phyloP scores from a whole-genome alignment of 2,329 filamentous ascomycete genomes.

The Rhynchosporium graminicola region DNA sequence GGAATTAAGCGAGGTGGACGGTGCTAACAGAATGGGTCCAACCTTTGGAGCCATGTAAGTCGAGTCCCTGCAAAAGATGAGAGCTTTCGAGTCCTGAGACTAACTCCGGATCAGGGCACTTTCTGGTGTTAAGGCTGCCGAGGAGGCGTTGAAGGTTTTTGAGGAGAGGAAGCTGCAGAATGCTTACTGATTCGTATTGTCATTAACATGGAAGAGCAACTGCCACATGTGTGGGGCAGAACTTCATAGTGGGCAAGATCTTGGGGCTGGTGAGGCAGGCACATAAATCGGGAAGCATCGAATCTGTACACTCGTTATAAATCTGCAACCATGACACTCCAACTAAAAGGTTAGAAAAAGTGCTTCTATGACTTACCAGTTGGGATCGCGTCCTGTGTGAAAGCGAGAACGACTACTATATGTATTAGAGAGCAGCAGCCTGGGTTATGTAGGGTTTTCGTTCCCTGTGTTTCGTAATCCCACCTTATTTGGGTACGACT shows the following conservation, averaged over 20 bases:
- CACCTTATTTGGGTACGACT: too few species aligned
- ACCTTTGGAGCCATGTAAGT: slow-evolving; percentile 25
- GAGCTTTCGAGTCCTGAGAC: background rate
- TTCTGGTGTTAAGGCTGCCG: slow-evolving; percentile 85
- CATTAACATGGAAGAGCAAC: background rate
- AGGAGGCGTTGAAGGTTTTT: slow-evolving; percentile 78
- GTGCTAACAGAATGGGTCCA: slow-evolving; percentile 82
- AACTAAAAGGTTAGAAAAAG: too few species aligned
- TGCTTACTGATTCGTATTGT: slow-evolving; percentile 40
- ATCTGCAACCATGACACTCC: background rate
- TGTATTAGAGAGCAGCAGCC: too few species aligned
- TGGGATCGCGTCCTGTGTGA: too few species aligned
- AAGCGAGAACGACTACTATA: too few species aligned
- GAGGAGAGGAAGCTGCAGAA: slow-evolving; percentile 79
- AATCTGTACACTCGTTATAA: background rate
- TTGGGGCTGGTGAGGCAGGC: background rate
- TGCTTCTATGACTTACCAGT: too few species aligned
- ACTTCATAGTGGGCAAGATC: background rate
- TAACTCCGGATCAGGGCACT: slow-evolving; percentile 54
- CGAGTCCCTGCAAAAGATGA: background rate
- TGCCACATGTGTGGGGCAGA: background rate
- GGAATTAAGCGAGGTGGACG: slow-evolving; percentile 89
- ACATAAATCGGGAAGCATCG: background rate
- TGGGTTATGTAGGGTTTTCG: too few species aligned
- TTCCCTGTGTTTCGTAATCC: too few species aligned